Evolutionary conservation across 148 eudicot genomes (phyloP).

Genomic region (Heliosperma pusillum): DNA sequence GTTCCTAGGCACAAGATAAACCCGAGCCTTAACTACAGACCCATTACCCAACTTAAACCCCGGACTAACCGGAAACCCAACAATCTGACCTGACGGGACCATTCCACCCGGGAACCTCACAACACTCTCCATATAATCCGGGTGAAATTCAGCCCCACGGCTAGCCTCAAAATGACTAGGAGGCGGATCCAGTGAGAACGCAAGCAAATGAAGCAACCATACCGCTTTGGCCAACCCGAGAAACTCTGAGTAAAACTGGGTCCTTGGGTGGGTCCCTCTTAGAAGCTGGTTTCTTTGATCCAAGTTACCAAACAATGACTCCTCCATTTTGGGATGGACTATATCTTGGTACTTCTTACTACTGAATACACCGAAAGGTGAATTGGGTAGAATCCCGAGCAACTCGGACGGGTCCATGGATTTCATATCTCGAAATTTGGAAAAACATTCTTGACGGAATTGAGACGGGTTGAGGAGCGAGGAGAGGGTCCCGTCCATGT

Average conservation of each 20-base stretch:
- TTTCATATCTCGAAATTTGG: conserved; percentile 85
- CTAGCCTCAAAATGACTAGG: conserved; percentile 95
- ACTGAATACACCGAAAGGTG: conserved; percentile 79
- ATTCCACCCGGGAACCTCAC: conserved; percentile 49
- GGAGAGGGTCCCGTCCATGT: conserved; percentile 90
- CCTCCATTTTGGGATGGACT: conserved; percentile 94
- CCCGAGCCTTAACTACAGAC: conserved; percentile 72
- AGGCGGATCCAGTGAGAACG: conserved; percentile 79
- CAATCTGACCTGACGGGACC: conserved; percentile 51
- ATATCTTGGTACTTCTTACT: conserved; percentile 78
- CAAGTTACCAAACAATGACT: conserved; percentile 77
- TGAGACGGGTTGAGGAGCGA: conserved; percentile 84
- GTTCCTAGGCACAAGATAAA: conserved; percentile 65
- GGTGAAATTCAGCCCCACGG: conserved; percentile 71
- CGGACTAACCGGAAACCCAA: conserved; percentile 82
- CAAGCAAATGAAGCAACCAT: conserved; percentile 92
- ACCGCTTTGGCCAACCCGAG: conserved; percentile 75
- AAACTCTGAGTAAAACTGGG: conserved; percentile 73
- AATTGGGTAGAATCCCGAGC: conserved; percentile 76
- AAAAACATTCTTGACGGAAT: conserved; percentile 73
- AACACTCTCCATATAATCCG: conserved; percentile 86
- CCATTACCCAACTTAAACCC: conserved; percentile 86
- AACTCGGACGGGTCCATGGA: conserved; percentile 92
- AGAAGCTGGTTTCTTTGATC: conserved; percentile 76
- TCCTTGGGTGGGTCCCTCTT: conserved; percentile 76